A percentile compares a stretch with the other conserved stretches of the same genome.
Evolutionary conservation across 73 alveolate species (phyloP).

Genomic region (Effrenium voratum): DNA sequence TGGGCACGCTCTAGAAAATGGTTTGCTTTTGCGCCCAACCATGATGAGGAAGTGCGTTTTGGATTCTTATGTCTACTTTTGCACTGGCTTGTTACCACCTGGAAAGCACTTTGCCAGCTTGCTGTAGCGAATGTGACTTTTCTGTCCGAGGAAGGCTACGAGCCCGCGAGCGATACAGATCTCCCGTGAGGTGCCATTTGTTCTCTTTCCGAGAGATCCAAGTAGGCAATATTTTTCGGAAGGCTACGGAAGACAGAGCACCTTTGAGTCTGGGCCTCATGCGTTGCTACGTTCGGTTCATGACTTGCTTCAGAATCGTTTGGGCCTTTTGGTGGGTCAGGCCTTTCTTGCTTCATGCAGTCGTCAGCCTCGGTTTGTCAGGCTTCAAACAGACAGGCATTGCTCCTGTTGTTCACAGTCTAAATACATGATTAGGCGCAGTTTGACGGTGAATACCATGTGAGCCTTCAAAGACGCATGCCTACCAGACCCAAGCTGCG

Average conservation of each 20-base stretch:
- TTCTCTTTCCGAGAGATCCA: too few relatives aligned
- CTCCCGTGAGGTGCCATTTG: conserved; percentile 2
- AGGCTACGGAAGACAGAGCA: conserved; percentile 18
- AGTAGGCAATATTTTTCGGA: too few relatives aligned
- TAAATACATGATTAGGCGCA: not conserved
- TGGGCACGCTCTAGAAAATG: not conserved
- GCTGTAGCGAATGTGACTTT: not conserved
- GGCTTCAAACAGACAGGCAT: not conserved
- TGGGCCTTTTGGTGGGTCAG: not conserved
- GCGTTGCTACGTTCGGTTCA: not conserved
- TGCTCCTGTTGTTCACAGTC: not conserved
- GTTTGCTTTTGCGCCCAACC: not conserved
- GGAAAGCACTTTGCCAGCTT: not conserved
- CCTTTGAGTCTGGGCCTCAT: not conserved
- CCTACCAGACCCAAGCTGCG: not conserved
- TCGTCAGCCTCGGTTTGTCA: not conserved
- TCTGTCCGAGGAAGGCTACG: conserved; percentile 11
- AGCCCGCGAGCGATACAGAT: conserved; percentile 10
- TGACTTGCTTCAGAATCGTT: not conserved
- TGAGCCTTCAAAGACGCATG: not conserved
- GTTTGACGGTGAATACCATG: too few relatives aligned
- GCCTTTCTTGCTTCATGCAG: not conserved
- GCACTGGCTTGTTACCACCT: not conserved
- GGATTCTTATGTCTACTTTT: not conserved
- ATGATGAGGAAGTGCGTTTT: too few relatives aligned